Base-by-base conservation (phyloP, 2,329 filamentous ascomycete species). In the Aureobasidium musti region DNA sequence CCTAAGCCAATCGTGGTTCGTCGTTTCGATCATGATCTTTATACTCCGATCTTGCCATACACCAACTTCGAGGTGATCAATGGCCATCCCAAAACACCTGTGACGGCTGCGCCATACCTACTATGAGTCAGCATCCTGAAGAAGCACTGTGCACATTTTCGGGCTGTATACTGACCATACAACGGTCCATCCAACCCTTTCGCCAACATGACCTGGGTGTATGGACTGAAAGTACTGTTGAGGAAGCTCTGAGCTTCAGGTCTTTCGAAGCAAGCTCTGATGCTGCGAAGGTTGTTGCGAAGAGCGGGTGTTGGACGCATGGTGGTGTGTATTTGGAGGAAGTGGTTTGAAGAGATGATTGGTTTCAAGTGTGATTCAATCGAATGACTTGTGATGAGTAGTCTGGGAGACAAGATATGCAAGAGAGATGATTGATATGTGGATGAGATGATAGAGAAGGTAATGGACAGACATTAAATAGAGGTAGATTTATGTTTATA, bases 201-300 rank as follows among this genome's bases (percentile, higher is more conserved):
- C 6, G 39, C 56, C 19, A 59, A 17, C 7, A 45, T 23, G 6
- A 4, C 6, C 13, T 21, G 13, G 17, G 39, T 45, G 3, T 33
- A 5, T 33, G 56, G n/a, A 45, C 37, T 33, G 13, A 45, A 21
- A 21, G 39, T 28, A 45, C 26, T 45, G 13, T 35, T 59, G 56
- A 45, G 39, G 23, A 59, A 59, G 11, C 39, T 45, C 11, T 43
- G 26, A 17, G 39, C 56, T 21, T 28, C 39, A 2, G 56, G 56
- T 6, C 33, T 33, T 8, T 59, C 26, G 11, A 59, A 59, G 10
- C 7, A n/a, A 33, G 39, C 26, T 21, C 17, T 59, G 26, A 59
- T 45, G 23, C 26, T 59, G 39, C 56, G 56, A 17, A 59, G 10
- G 56, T 59, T 59, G 56, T 59, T 59, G 39, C 56, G 56, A 14